phyloP scores from a whole-genome alignment of 192 early-diverging fungal genomes.

The Umbelopsis sp. region DNA sequence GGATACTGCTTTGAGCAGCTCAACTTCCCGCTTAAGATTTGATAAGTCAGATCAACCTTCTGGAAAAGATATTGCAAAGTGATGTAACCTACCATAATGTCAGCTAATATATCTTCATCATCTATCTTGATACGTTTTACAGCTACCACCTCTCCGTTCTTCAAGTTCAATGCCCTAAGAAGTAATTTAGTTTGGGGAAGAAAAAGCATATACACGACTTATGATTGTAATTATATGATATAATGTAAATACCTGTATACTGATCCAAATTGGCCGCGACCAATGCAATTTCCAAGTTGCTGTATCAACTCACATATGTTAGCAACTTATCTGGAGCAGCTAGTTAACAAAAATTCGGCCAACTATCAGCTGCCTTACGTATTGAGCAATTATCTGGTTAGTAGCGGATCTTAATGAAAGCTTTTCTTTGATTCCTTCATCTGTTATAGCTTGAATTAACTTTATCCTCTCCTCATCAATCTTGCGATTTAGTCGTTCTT shows the following conservation, averaged over 20 bases:
- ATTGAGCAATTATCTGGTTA: constrained; percentile 43
- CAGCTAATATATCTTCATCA: constrained; percentile 69
- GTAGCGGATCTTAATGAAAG: constrained; percentile 39
- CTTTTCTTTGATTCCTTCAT: constrained; percentile 23
- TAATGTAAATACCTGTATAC: constrained; percentile 64
- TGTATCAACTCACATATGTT: constrained; percentile 32
- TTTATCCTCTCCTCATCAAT: constrained; percentile 18
- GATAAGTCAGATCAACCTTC: not conserved
- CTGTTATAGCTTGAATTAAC: not conserved
- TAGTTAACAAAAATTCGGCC: too few relatives aligned
- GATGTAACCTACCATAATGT: constrained; percentile 64
- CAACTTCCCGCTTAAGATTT: constrained; percentile 66
- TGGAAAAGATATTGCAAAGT: not conserved
- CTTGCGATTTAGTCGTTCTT: constrained; percentile 19
- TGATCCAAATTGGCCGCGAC: constrained; percentile 86
- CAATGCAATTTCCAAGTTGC: constrained; percentile 88
- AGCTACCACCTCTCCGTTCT: constrained; percentile 81
- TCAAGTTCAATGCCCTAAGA: constrained; percentile 74
- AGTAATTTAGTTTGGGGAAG: not conserved
- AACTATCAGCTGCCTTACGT: too few relatives aligned
- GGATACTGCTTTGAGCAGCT: constrained; percentile 79
- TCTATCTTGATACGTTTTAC: constrained; percentile 84
- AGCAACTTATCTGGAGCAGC: too few relatives aligned
- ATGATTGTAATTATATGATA: too few relatives aligned
- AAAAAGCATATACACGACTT: not conserved